Evolutionary conservation across 192 early-diverging fungal species (phyloP), one percentile per base, ranked within the genome.

Genomic region (Rhizophlyctis rosea): DNA sequence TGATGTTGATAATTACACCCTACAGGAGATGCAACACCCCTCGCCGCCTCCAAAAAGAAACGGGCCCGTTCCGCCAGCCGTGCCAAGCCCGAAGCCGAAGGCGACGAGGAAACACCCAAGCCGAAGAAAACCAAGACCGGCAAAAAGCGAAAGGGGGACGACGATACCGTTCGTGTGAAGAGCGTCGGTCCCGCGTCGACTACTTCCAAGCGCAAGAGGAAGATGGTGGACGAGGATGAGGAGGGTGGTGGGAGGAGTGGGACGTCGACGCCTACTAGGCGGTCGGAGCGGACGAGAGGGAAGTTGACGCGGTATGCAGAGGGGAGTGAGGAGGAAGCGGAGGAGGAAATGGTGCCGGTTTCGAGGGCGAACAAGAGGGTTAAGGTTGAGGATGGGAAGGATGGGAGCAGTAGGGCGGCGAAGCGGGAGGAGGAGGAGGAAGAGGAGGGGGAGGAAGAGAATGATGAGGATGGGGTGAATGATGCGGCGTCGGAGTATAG

Each of bases 241-340:
- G 66, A 67, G 21, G 49, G 53, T 24, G 52, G 62, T 1, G 72
- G 57, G 13, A 54, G 48, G 5, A 64, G 34, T 23, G 59, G 59
- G 23, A 57, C 52, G 16, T 23, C 54, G 3, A 35, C 44, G n/a
- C 50, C 62, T 3, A 13, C 35, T 33, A 49, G 59, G n/a, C 69
- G 71, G 14, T 65, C 64, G n/a, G 24, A 63, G n/a, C 66, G 64
- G 4, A 30, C 54, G 21, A 67, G 62, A 32, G 62, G 51, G 13
- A 49, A 36, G 14, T n/a, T n/a, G n/a, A 58, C 49, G n/a, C 21
- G 9, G 18, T 61, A 49, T 34, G 29, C 24, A 5, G 62, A 69
- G 24, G 70, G 32, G 18, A 50, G 49, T 16, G 67, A 70, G 11
- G 61, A 73, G 34, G 61, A 72, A 2, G 62, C 1, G n/a, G 48